Conservation (phyloP, 2,329 filamentous ascomycete genomes). For the Penicillium sp. region DNA sequence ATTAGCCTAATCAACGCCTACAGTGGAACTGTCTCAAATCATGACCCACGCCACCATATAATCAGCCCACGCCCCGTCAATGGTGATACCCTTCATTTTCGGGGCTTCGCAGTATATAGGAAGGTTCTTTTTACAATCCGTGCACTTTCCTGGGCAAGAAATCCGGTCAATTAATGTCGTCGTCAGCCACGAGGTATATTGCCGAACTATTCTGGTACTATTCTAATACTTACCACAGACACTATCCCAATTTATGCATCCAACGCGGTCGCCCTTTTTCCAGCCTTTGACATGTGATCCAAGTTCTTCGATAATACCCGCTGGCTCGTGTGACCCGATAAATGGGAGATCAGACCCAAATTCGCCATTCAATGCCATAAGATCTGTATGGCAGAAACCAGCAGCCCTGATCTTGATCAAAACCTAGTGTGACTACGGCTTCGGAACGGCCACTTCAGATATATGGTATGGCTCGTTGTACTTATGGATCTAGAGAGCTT, state of each 20-base stretch:
- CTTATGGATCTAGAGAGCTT: constrained; percentile 16
- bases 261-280: constrained; percentile 51
- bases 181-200: no score
- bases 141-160: constrained; percentile 22
- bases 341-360: constrained; percentile 49
- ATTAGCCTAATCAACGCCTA: not conserved
- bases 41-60: constrained; percentile 43
- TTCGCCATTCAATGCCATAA: constrained; percentile 51
- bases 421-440: constrained; percentile 51
- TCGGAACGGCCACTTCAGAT: constrained; percentile 47
- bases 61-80: constrained; percentile 56
- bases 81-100: constrained; percentile 45
- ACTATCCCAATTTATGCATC: constrained; percentile 47
- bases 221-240: no score
- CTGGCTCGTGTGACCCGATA: constrained; percentile 56
- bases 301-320: constrained; percentile 51
- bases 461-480: constrained; percentile 54
- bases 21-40: not conserved
- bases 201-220: no score
- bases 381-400: constrained; percentile 61
- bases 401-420: constrained; percentile 58
- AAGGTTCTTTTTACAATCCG: constrained; percentile 41
- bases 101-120: constrained; percentile 16
- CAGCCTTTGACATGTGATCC: constrained; percentile 43
- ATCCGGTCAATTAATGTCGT: constrained; percentile 27